These are phyloP conservation scores for Babjeviella inositovora DNA, from an alignment of 805 yeast genomes.

Conservation along the genomic window DNA sequence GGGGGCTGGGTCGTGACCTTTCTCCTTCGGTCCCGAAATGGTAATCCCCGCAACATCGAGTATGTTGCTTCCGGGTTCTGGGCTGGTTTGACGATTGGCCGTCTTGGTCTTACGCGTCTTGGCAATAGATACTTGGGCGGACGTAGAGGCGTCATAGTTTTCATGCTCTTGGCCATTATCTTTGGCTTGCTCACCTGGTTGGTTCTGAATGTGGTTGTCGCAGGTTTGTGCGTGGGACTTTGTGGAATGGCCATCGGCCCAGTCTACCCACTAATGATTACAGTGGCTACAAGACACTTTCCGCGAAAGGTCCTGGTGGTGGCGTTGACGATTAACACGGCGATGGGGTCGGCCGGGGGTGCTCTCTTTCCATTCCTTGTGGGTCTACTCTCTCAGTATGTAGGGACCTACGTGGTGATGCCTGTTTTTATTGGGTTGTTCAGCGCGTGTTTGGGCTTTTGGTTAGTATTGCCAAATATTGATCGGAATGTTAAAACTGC, in stretches of 20 bases:
- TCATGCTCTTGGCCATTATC: slow-evolving; percentile 14
- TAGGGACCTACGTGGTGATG: slow-evolving; percentile 30
- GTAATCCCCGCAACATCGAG: slow-evolving; percentile 29
- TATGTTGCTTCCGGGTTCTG: slow-evolving; percentile 57
- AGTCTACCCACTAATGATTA: slow-evolving; percentile 35
- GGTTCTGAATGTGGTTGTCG: slow-evolving; percentile 21
- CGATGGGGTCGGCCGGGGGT: slow-evolving; percentile 47
- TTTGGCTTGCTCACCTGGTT: slow-evolving; percentile 30
- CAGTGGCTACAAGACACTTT: slow-evolving; percentile 21
- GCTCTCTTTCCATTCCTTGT: slow-evolving; percentile 36
- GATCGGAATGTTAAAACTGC: no score
- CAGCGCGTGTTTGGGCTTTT: slow-evolving; percentile 12
- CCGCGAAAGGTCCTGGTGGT: slow-evolving; percentile 36
- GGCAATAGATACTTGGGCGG: slow-evolving; percentile 22
- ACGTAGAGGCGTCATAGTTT: slow-evolving; percentile 22
- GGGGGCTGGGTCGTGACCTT: slow-evolving; percentile 64
- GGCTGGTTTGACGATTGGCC: slow-evolving; percentile 55
- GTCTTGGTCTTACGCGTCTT: slow-evolving; percentile 29
- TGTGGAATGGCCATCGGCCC: slow-evolving; percentile 57
- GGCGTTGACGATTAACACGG: slow-evolving; percentile 32
- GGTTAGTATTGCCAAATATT: slow-evolving; percentile 30
- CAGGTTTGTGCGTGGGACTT: slow-evolving; percentile 27
- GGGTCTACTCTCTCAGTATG: slow-evolving; percentile 27
- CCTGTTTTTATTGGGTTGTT: slow-evolving; percentile 26
- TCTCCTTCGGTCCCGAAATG: slow-evolving; percentile 36